Conservation (phyloP, 2,329 filamentous ascomycete genomes). For the Aspergillus piperis region DNA sequence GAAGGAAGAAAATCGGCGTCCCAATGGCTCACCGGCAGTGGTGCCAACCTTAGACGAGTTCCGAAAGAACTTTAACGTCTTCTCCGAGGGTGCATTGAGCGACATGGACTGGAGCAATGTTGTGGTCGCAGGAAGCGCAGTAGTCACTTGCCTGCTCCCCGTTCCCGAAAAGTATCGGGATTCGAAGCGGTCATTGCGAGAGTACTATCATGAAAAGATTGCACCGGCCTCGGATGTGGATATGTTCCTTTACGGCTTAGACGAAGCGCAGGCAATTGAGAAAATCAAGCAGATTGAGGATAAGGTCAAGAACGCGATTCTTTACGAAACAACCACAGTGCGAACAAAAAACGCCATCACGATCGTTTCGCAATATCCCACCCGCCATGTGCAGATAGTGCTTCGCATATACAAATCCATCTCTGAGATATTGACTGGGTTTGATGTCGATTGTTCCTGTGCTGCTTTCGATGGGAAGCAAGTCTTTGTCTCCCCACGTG, state of each 20-base stretch:
- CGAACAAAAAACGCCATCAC: slow-evolving; percentile 86
- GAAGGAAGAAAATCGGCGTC: slow-evolving; percentile 57
- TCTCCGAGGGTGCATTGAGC: slow-evolving; percentile 73
- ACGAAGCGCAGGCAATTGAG: slow-evolving; percentile 73
- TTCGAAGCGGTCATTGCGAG: slow-evolving; percentile 62
- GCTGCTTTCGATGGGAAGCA: slow-evolving; percentile 78
- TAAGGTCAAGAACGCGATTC: slow-evolving; percentile 71
- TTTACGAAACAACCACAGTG: slow-evolving; percentile 81
- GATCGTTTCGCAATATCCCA: slow-evolving; percentile 80
- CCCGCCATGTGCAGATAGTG: slow-evolving; percentile 82
- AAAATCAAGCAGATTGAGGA: slow-evolving; percentile 83
- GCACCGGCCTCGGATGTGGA: slow-evolving; percentile 85
- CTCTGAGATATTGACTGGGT: slow-evolving; percentile 81
- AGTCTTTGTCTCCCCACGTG: slow-evolving; percentile 76
- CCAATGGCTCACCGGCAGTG: slow-evolving; percentile 65
- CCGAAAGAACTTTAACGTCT: slow-evolving; percentile 75
- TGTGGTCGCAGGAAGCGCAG: slow-evolving; percentile 76
- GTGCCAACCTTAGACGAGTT: slow-evolving; percentile 70
- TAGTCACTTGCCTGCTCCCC: slow-evolving; percentile 75
- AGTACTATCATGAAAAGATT: slow-evolving; percentile 80
- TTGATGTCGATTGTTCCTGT: slow-evolving; percentile 83
- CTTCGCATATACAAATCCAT: slow-evolving; percentile 81
- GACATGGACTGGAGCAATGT: slow-evolving; percentile 83
- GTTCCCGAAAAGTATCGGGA: slow-evolving; percentile 63
- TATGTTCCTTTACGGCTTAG: slow-evolving; percentile 79